Evolutionary conservation across 768 basidiomycete species (phyloP).

Genomic region (Leccinum broughii): DNA sequence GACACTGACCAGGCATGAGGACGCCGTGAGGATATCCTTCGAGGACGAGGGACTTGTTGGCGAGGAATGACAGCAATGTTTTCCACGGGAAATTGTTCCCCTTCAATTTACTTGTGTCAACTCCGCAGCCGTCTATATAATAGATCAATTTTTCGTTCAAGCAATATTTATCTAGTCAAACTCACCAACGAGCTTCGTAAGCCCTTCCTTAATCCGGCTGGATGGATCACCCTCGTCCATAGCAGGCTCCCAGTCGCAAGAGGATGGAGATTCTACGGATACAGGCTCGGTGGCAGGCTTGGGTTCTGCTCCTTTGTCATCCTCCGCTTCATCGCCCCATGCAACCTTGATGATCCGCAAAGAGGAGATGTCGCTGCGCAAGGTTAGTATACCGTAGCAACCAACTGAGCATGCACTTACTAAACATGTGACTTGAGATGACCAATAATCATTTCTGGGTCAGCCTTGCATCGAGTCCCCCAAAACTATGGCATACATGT

Average conservation of each 20-base stretch:
- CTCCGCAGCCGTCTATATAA: background rate
- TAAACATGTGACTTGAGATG: constrained; percentile 10
- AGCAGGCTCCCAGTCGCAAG: too few relatives aligned
- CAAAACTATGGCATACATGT: constrained; percentile 4
- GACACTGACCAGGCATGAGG: background rate
- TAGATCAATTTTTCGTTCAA: background rate
- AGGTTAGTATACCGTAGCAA: background rate
- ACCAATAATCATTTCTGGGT: background rate
- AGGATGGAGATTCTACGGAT: too few relatives aligned
- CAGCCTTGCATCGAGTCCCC: background rate
- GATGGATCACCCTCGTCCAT: too few relatives aligned
- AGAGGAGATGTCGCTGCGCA: background rate
- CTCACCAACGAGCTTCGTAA: background rate
- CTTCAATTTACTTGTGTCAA: background rate
- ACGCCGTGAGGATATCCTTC: background rate
- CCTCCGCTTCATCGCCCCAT: too few relatives aligned
- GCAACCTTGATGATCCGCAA: too few relatives aligned
- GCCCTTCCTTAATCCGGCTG: background rate
- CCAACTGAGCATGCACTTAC: background rate
- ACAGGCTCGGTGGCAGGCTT: too few relatives aligned
- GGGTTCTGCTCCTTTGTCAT: too few relatives aligned
- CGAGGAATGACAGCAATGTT: background rate
- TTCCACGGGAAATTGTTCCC: background rate
- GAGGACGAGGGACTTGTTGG: background rate
- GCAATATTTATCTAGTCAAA: too few relatives aligned